These are phyloP conservation scores for Phytophthora gonapodyides DNA, from an alignment of 352 stramenopile species.

Conservation along the genomic window DNA sequence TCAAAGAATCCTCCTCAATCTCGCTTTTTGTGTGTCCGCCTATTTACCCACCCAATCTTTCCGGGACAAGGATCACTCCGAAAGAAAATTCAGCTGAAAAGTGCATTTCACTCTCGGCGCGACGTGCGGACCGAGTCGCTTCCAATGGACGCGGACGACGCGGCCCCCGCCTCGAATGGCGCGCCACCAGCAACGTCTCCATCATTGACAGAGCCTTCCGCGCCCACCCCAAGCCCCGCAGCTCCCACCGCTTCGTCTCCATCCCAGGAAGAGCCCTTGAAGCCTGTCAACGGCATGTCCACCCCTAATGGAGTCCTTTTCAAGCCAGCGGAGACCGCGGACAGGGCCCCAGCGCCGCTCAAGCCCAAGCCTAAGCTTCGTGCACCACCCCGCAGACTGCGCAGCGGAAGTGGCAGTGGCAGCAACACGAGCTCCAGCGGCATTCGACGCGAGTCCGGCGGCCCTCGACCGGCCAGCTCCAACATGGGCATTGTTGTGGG, in stretches of 20 bases:
- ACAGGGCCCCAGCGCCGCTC: slow-evolving; percentile 17
- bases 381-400: slow-evolving; percentile 47
- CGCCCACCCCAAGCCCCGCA: background rate
- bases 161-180: background rate
- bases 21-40: no score
- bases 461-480: slow-evolving; percentile 32
- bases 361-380: slow-evolving; percentile 29
- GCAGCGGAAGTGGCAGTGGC: slow-evolving; percentile 56
- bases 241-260: background rate
- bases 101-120: background rate
- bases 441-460: slow-evolving; percentile 22
- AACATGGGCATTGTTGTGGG: slow-evolving; percentile 49
- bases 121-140: slow-evolving; percentile 14
- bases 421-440: slow-evolving; percentile 39
- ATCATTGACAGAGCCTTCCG: background rate
- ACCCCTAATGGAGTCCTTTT: slow-evolving; percentile 6
- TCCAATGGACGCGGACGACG: slow-evolving; percentile 22
- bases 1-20: no score
- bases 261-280: slow-evolving; percentile 1
- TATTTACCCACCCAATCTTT: no score
- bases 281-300: slow-evolving; percentile 12
- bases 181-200: slow-evolving; percentile 8
- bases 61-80: background rate
- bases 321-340: background rate
- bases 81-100: slow-evolving; percentile 24